A percentile compares a stretch with the other conserved stretches of the same genome.
Conservation (phyloP, 169 alveolate genomes). For the Amoebophrya sp. region DNA sequence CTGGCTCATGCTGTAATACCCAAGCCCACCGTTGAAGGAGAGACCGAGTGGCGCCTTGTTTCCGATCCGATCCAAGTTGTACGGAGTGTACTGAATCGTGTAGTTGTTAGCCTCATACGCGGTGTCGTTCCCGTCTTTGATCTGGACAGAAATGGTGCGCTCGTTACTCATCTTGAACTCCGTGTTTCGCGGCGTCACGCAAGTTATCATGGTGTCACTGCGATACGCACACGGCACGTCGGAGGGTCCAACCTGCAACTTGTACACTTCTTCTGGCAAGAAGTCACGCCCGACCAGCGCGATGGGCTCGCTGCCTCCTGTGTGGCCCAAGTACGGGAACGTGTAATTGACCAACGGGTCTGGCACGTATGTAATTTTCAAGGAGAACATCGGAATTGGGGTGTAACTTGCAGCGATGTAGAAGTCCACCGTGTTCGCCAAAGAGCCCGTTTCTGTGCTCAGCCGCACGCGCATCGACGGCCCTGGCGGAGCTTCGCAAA, state of each 20-base stretch:
- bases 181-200: not conserved
- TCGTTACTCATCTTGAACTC: not conserved
- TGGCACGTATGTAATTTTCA: not conserved
- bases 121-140: not conserved
- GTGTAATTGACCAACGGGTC: not conserved
- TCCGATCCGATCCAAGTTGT: not conserved
- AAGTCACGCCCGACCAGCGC: not conserved
- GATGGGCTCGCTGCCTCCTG: constrained; percentile 21
- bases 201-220: not conserved
- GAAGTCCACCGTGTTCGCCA: not conserved
- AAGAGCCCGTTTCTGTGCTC: not conserved
- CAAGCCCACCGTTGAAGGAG: constrained; percentile 5
- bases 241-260: not conserved
- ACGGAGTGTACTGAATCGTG: not conserved
- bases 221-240: not conserved
- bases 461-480: constrained; percentile 16
- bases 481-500: constrained; percentile 17
- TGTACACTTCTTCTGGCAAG: not conserved
- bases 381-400: not conserved
- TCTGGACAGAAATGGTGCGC: not conserved
- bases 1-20: not conserved
- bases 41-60: not conserved
- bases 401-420: not conserved
- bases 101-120: constrained; percentile 3
- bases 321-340: constrained; percentile 8